phyloP scores from a whole-genome alignment of 2,329 filamentous ascomycete genomes.

The Penicillium hordei region DNA sequence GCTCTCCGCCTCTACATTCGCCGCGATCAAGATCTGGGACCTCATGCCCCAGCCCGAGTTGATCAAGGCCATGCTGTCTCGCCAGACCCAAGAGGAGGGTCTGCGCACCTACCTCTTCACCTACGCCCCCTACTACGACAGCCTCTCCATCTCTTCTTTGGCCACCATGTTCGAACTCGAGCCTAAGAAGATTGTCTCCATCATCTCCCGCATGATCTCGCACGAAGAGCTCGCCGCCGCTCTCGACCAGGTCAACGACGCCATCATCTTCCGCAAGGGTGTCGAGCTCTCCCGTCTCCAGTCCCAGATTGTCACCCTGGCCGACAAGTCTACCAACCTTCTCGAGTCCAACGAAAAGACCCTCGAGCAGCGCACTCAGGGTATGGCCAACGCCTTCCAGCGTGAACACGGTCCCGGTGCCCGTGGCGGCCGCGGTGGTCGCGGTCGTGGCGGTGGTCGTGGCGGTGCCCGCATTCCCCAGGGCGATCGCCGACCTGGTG shows the following conservation, averaged over 20 bases:
- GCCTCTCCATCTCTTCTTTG: constrained; percentile 80
- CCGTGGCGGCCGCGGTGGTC: constrained; percentile 60
- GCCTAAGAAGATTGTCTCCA: constrained; percentile 85
- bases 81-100: constrained; percentile 98
- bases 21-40: constrained; percentile 99
- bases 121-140: constrained; percentile 99
- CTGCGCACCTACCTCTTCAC: constrained; percentile 98
- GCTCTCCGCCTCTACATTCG: constrained; percentile 89
- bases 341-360: constrained; percentile 98
- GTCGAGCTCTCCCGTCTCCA: constrained; percentile 96
- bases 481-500: constrained; percentile 47
- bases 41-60: constrained; percentile 88
- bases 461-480: constrained; percentile 41
- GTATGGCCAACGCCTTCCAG: constrained; percentile 93
- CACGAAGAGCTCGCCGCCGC: constrained; percentile 97
- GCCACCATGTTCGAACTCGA: constrained; percentile 94
- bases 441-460: constrained; percentile 43
- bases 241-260: constrained; percentile 94
- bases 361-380: constrained; percentile 93
- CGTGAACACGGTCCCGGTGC: constrained; percentile 77
- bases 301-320: constrained; percentile 87
- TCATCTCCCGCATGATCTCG: constrained; percentile 99
- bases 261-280: constrained; percentile 98
- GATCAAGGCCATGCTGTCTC: constrained; percentile 95
- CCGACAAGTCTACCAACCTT: constrained; percentile 92